A percentile compares a stretch with the other conserved stretches of the same genome.
phyloP scores from a whole-genome alignment of 257 asterid species.

The Solanum okadae region DNA sequence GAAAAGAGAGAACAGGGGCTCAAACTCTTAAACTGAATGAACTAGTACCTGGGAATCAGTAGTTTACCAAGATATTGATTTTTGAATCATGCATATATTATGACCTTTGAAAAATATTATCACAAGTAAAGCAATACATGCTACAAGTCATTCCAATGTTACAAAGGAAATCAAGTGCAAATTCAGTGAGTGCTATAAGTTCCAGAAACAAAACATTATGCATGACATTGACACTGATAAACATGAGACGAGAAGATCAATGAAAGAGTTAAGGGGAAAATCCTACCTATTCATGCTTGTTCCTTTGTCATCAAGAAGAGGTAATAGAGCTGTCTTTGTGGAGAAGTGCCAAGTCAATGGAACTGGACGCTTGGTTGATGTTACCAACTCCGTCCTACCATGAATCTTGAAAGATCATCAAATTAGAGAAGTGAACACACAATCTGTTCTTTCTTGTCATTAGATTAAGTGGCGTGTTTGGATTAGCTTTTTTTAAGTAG shows the following conservation, averaged over 20 bases:
- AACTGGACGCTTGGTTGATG: slow-evolving; percentile 92
- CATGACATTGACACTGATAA: background rate
- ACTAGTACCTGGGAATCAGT: background rate
- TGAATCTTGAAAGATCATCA: slow-evolving; percentile 59
- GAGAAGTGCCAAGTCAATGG: slow-evolving; percentile 96
- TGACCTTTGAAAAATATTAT: background rate
- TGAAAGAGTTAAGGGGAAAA: background rate
- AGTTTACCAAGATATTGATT: background rate
- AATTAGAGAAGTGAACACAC: slow-evolving; percentile 6
- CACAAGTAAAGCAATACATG: background rate
- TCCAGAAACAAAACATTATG: background rate
- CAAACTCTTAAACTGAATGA: background rate
- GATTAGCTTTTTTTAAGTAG: background rate
- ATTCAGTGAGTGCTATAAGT: background rate
- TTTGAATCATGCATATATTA: background rate
- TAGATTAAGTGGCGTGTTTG: background rate
- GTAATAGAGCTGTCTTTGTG: slow-evolving; percentile 64
- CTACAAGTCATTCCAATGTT: background rate
- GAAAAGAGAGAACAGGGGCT: background rate
- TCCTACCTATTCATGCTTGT: slow-evolving; percentile 84
- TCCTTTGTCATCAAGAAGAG: slow-evolving; percentile 94
- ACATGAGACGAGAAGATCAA: background rate
- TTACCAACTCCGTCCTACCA: slow-evolving; percentile 92
- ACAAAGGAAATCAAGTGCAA: background rate
- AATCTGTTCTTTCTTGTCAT: background rate